Base-by-base conservation (phyloP, 305 asterid genomes). In the Rubia peregrina region DNA sequence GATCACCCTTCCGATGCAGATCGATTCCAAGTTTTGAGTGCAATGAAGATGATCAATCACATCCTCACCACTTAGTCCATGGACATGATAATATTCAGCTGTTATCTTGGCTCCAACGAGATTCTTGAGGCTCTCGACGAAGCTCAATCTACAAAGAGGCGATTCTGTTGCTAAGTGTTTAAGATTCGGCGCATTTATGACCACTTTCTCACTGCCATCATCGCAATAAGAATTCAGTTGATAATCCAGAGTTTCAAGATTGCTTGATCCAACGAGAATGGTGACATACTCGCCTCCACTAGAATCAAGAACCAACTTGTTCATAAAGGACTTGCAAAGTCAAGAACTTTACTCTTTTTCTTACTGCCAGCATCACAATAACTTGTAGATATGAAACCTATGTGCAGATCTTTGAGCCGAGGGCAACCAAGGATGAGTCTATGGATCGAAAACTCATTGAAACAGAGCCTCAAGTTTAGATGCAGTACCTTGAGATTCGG, bases 391-490 rank as follows among this genome's bases (percentile, higher is more conserved):
- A 6, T 68, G 62, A 68, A 30, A 19, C 40, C 16, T 48, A 68
- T 6, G 41, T 26, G 19, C 12, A 68, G 62, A 14, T 49, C 71
- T 26, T 49, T 43, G 56, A 68, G 71, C n/a, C 13, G 1, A 68
- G 71, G 71, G 40, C 71, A 68, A 68, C 71, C 71, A 9, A 26
- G 61, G 21, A 68, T 49, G 59, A 68, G 71, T 42, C 62, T 68
- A 17, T 68, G 42, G 11, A 68, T 49, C 9, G 71, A 49, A 49
- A 6, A 17, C 5, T 44, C 30, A 68, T 68, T 43, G 26, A 68
- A n/a, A n/a, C 9, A 24, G n/a, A 33, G 19, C 61, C 36, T 24
- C 7, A 17, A 14, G 11, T 48, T 42, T 38, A 67, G 53, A 33
- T 48, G 61, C 40, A 67, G 61, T 24, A 67, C 59, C 71, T 46